A percentile compares a stretch with the other conserved stretches of the same genome.
phyloP scores from a whole-genome alignment of 2,329 filamentous ascomycete species.

The Colletotrichum sansevieriae region DNA sequence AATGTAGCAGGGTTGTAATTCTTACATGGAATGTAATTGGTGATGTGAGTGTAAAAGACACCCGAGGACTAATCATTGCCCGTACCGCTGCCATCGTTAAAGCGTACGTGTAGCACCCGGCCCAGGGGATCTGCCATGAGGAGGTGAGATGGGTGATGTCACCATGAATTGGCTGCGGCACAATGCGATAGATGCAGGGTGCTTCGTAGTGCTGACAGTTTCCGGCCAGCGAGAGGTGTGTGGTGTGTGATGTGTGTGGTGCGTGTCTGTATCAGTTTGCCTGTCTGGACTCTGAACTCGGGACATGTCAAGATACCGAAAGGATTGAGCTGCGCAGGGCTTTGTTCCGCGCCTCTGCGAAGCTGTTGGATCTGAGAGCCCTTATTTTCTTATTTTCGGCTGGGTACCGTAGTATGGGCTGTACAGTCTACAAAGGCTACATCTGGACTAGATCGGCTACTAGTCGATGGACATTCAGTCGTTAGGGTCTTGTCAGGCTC shows the following conservation, averaged over 20 bases:
- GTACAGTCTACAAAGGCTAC: slow-evolving; percentile 1
- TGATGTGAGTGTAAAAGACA: background rate
- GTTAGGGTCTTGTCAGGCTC: background rate
- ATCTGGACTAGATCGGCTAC: slow-evolving; percentile 4
- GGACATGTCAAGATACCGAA: slow-evolving; percentile 33
- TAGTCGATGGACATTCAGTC: background rate
- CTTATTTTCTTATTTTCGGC: slow-evolving; percentile 5
- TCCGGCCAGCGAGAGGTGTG: slow-evolving; percentile 5
- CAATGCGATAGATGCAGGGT: slow-evolving; percentile 3
- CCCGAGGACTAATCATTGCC: background rate
- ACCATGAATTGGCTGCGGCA: background rate
- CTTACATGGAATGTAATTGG: slow-evolving; percentile 3
- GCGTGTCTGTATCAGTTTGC: too few relatives aligned
- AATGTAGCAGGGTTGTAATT: slow-evolving; percentile 8
- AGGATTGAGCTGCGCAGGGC: slow-evolving; percentile 24
- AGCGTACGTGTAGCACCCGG: background rate
- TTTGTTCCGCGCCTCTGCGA: slow-evolving; percentile 23
- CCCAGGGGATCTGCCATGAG: slow-evolving; percentile 5
- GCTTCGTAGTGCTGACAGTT: slow-evolving; percentile 7
- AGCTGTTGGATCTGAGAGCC: background rate
- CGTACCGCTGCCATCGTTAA: background rate
- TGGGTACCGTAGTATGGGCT: background rate
- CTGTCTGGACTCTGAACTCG: slow-evolving; percentile 15
- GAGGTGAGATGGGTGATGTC: slow-evolving; percentile 9
- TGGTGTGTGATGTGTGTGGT: background rate